Base-by-base conservation (phyloP, 2,329 filamentous ascomycete genomes). In the Colletotrichum acutatum region DNA sequence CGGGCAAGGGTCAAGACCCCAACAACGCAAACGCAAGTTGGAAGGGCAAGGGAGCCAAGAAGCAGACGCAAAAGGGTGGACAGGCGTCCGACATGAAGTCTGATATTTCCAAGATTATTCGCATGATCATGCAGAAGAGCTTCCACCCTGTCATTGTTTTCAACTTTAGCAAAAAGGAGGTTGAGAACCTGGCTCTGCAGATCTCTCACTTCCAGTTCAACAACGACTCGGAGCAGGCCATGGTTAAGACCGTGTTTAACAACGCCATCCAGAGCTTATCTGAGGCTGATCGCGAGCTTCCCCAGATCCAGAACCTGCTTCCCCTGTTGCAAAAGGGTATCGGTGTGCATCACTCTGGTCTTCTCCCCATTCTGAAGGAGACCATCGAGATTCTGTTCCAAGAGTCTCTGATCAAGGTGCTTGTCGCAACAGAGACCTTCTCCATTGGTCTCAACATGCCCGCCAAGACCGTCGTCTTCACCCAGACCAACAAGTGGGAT, bases 361-460 rank as follows among this genome's bases (percentile, higher is more conserved):
- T 99, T 57, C 87, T 99, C 63, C 97, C 97, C 0, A 98, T 99
- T 77, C 85, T 99, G 71, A 99, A 99, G 84, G 97, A 99, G 83
- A 98, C 96, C 0, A 98, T 99, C 76, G 97, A 99, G 85, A 99
- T 99, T 82, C 86, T 99, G 54, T 99, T 99, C 88, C 97, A 99
- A 80, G 97, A 99, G 84, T 95, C 95, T 63, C 86, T 99, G 54
- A 98, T 99, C 86, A 99, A 99, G 84, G 96, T 98, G 11, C 88
- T 99, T 0, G 98, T 99, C 75, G 97, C 97, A 0, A 99, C 97
- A 0, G 97, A 99, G 82, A 99, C 97, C 1, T 99, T 99, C 84
- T 98, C 97, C 4, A 99, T 99, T 76, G 97, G 97, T 73, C 85
- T 99, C 71, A 99, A 99, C 87, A 98, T 99, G 97, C 97, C 97